Percentiles rank a stretch among this genome's conserved stretches.
These are phyloP conservation scores for Chalara sp. DNA, from an alignment of 2,329 filamentous ascomycete genomes.

Conservation along the genomic window DNA sequence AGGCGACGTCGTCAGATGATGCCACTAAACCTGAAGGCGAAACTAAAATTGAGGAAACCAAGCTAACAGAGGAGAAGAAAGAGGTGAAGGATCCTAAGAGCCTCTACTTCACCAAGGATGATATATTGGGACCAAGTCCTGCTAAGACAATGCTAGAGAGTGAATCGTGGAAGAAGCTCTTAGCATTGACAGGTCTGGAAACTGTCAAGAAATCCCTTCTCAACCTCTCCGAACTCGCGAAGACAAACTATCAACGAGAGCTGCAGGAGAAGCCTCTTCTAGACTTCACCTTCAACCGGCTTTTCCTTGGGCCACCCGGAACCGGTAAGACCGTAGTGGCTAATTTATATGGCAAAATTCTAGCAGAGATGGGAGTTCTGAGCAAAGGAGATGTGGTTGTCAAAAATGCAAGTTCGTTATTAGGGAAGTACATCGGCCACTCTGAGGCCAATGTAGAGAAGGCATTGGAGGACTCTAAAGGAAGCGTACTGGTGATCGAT, in stretches of 20 bases:
- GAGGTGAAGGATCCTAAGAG: no score
- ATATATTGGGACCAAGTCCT: conserved; percentile 66
- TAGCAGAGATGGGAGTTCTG: conserved; percentile 60
- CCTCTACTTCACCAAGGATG: conserved; percentile 50
- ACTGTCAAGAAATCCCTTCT: conserved; percentile 56
- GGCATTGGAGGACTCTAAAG: conserved; percentile 55
- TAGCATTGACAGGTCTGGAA: conserved; percentile 49
- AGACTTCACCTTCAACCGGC: conserved; percentile 56
- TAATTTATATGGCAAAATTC: conserved; percentile 62
- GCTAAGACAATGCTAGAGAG: conserved; percentile 42
- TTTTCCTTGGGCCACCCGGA: conserved; percentile 66
- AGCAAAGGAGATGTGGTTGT: conserved; percentile 54
- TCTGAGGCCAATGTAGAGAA: conserved; percentile 65
- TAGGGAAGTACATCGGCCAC: conserved; percentile 48
- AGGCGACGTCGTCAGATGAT: no score
- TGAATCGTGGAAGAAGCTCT: conserved; percentile 50
- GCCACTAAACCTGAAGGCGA: no score
- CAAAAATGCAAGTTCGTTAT: conserved; percentile 30
- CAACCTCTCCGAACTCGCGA: conserved; percentile 52
- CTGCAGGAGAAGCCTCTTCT: conserved; percentile 52
- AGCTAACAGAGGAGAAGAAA: no score
- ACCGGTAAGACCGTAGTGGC: conserved; percentile 74
- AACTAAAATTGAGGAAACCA: no score
- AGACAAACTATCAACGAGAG: conserved; percentile 60
- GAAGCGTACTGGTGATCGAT: conserved; percentile 47